Percentiles rank a stretch among this genome's conserved stretches.
Conservation (phyloP, 1,139 yeast species). For the Citeromyces hawaiiensis region DNA sequence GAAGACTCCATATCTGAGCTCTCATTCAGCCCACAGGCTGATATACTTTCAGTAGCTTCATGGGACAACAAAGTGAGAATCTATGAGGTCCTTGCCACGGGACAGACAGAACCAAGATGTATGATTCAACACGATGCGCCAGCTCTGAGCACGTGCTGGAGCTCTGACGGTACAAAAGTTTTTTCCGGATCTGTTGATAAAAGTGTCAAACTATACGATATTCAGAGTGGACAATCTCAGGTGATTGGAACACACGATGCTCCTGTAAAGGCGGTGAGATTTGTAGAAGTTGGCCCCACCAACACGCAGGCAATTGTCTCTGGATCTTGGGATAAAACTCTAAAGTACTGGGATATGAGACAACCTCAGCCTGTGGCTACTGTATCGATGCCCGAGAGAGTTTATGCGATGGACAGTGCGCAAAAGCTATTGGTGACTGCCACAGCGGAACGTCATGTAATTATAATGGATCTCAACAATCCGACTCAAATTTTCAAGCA, state of each 20-base stretch:
- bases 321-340: slow-evolving; percentile 95
- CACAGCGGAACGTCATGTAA: slow-evolving; percentile 81
- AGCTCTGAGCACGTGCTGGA: slow-evolving; percentile 72
- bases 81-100: slow-evolving; percentile 65
- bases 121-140: slow-evolving; percentile 86
- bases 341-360: slow-evolving; percentile 89
- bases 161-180: slow-evolving; percentile 75
- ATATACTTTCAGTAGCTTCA: slow-evolving; percentile 65
- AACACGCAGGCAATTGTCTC: slow-evolving; percentile 78
- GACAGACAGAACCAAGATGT: slow-evolving; percentile 76
- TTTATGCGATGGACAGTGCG: slow-evolving; percentile 77
- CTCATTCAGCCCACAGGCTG: slow-evolving; percentile 87
- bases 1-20: slow-evolving; percentile 86
- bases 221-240: slow-evolving; percentile 67
- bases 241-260: slow-evolving; percentile 84
- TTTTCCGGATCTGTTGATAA: slow-evolving; percentile 92
- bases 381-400: slow-evolving; percentile 77
- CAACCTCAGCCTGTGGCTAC: slow-evolving; percentile 78
- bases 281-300: slow-evolving; percentile 72
- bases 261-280: slow-evolving; percentile 62
- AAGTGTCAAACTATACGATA: slow-evolving; percentile 73
- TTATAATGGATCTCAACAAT: slow-evolving; percentile 63
- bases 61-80: slow-evolving; percentile 96
- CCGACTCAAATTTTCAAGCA: slow-evolving; percentile 79
- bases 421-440: slow-evolving; percentile 81